Conservation (phyloP, 768 basidiomycete genomes). For the Termitomyces sp. region DNA sequence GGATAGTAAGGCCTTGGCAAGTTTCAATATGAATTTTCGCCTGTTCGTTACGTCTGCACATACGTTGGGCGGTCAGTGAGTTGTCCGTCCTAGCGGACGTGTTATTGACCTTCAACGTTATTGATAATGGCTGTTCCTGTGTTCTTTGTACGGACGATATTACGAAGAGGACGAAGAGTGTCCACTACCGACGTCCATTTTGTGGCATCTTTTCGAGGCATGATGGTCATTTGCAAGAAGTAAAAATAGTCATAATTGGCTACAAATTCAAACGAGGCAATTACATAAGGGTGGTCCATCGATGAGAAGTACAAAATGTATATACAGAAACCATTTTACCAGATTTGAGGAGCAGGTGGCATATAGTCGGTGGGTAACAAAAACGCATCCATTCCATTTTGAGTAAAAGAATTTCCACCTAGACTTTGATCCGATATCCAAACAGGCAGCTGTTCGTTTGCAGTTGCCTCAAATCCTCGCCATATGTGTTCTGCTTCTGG, state of each 20-base stretch:
- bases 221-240: background rate
- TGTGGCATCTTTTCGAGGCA: background rate
- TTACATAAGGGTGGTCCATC: slow-evolving; percentile 12
- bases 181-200: slow-evolving; percentile 9
- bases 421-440: slow-evolving; percentile 85
- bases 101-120: slow-evolving; percentile 40
- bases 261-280: slow-evolving; percentile 2
- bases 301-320: slow-evolving; percentile 4
- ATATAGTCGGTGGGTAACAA: slow-evolving; percentile 72
- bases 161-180: slow-evolving; percentile 16
- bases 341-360: slow-evolving; percentile 67
- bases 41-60: slow-evolving; percentile 38
- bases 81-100: background rate
- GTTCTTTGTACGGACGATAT: slow-evolving; percentile 25
- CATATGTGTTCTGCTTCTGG: slow-evolving; percentile 63
- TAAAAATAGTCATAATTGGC: background rate
- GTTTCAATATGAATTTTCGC: slow-evolving; percentile 73
- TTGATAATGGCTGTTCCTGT: slow-evolving; percentile 30
- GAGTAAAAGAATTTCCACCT: slow-evolving; percentile 68
- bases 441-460: slow-evolving; percentile 73
- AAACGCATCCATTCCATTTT: slow-evolving; percentile 84
- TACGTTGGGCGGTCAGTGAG: background rate
- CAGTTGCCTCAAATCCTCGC: slow-evolving; percentile 67
- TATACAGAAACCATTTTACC: slow-evolving; percentile 35
- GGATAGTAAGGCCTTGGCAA: slow-evolving; percentile 84